Percentiles rank a stretch among this genome's conserved stretches.
These are phyloP conservation scores for Acanthamoeba royreba DNA, from an alignment of 208 protist genomes.

Conservation along the genomic window DNA sequence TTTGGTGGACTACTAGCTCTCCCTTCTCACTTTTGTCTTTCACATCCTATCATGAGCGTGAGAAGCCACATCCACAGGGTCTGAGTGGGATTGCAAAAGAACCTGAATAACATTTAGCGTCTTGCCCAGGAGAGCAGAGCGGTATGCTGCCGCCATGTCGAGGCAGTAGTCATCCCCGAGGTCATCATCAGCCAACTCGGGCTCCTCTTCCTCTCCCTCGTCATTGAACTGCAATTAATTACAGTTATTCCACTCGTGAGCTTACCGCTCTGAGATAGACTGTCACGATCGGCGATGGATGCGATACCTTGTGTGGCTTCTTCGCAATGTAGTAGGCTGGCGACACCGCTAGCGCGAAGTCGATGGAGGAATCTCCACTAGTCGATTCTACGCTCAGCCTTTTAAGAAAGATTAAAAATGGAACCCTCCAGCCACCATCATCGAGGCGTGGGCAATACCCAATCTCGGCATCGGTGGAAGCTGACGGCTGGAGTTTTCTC, in stretches of 20 bases:
- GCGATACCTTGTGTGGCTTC: not conserved
- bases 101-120: not conserved
- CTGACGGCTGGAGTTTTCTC: not conserved
- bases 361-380: not conserved
- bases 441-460: not conserved
- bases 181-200: not conserved
- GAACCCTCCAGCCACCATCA: not conserved
- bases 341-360: not conserved
- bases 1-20: not conserved
- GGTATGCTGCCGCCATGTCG: not conserved
- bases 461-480: not conserved
- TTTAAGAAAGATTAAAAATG: not conserved
- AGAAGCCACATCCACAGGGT: no score
- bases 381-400: not conserved
- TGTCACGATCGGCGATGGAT: not conserved
- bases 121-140: not conserved
- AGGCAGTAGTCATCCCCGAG: not conserved
- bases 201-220: not conserved
- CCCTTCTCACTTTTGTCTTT: not conserved
- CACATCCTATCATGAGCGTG: no score
- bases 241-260: not conserved
- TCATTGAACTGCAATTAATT: not conserved
- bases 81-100: no score
- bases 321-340: not conserved
- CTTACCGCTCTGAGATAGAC: not conserved